Conservation (phyloP, 2,329 filamentous ascomycete genomes). For the Calonectria fujianensis region DNA sequence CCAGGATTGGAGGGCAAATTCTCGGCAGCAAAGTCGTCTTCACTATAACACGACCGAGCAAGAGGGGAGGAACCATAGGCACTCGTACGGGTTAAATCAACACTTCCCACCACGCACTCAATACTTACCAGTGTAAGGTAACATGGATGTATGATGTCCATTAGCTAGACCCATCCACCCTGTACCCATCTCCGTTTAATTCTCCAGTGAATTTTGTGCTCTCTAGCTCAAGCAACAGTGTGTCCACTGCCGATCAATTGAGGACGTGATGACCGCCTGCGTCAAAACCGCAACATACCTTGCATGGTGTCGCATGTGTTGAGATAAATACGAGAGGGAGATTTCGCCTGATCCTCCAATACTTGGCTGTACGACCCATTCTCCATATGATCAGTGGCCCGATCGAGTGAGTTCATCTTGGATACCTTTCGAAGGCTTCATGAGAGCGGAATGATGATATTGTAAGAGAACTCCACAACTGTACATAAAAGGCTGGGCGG, state of each 20-base stretch:
- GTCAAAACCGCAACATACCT: not conserved
- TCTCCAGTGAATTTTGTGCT: not conserved
- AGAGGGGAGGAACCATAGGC: slow-evolving; percentile 32
- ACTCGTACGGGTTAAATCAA: not conserved
- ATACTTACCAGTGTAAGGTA: slow-evolving; percentile 1
- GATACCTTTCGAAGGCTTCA: not conserved
- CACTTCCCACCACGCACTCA: not conserved
- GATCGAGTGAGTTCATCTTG: slow-evolving; percentile 69
- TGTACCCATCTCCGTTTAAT: slow-evolving; percentile 10
- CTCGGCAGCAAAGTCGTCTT: slow-evolving; percentile 43
- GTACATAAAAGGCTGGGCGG: no score
- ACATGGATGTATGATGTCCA: slow-evolving; percentile 23
- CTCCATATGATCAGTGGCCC: slow-evolving; percentile 56
- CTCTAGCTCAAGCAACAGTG: not conserved
- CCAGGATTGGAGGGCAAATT: slow-evolving; percentile 9
- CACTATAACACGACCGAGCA: slow-evolving; percentile 42
- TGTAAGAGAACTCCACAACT: no score
- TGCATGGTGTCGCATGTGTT: slow-evolving; percentile 78
- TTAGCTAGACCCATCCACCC: not conserved
- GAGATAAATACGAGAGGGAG: slow-evolving; percentile 77
- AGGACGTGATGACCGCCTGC: no score
- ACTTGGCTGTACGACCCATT: slow-evolving; percentile 50
- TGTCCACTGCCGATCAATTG: no score
- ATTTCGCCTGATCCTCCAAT: slow-evolving; percentile 77
- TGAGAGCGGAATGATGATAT: no score